phyloP scores from a whole-genome alignment of 306 rosid species.

The Ziziphus jujuba region DNA sequence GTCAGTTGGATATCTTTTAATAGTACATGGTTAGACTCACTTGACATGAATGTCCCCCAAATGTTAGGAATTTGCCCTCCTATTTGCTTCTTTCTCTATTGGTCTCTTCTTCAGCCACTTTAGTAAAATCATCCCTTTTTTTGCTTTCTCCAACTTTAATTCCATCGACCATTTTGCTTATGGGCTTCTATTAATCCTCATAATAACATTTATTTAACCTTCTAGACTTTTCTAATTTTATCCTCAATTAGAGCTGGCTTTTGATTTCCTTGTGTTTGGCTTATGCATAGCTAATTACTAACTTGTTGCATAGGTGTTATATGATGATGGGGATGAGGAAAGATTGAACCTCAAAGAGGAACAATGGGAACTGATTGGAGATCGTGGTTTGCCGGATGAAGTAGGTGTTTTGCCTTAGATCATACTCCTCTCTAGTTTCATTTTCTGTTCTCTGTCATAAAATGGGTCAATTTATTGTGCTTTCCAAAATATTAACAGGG shows the following conservation, averaged over 20 bases:
- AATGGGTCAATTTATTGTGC: constrained; percentile 1
- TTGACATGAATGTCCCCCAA: background rate
- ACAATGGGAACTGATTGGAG: constrained; percentile 45
- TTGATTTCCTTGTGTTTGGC: constrained; percentile 2
- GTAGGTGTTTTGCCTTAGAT: constrained; percentile 36
- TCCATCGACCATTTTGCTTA: constrained; percentile 26
- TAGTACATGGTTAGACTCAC: background rate
- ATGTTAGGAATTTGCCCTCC: background rate
- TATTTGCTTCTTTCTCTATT: background rate
- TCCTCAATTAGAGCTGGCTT: background rate
- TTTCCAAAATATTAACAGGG: constrained; percentile 32
- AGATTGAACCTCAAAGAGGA: constrained; percentile 54
- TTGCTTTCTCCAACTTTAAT: constrained; percentile 19
- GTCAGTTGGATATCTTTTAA: constrained; percentile 1
- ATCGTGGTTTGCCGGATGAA: constrained; percentile 25
- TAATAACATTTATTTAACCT: constrained; percentile 18
- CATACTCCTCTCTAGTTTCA: constrained; percentile 8
- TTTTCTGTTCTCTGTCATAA: background rate
- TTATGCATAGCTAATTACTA: constrained; percentile 7
- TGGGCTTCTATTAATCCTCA: constrained; percentile 12
- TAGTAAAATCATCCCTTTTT: background rate
- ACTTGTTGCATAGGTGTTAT: constrained; percentile 43
- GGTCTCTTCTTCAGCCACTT: background rate
- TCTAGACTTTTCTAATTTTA: no score
- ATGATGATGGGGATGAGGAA: constrained; percentile 66